Base-by-base conservation (phyloP, 2,329 filamentous ascomycete genomes). In the Alternaria brassicicola region DNA sequence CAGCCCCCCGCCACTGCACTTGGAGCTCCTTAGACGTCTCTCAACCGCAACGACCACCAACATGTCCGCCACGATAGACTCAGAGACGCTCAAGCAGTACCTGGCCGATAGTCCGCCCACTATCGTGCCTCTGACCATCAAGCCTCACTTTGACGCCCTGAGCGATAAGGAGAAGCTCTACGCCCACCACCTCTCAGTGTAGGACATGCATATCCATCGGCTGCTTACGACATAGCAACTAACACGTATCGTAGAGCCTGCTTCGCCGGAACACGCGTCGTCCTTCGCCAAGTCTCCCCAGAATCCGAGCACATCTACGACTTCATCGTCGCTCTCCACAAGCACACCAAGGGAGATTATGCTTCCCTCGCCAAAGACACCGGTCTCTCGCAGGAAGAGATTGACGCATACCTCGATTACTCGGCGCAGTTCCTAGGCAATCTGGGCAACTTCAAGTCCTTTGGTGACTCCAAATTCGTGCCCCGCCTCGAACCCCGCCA, bases 71-170 rank as follows among this genome's bases (percentile, higher is more conserved):
- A 68, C 68, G 42, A 82, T 83, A 72, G 80, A 82, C 61, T 70
- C 74, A 8, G 73, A 78, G 35, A 76, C 76, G 6, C 75, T 82
- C 39, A 80, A 81, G 76, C 90, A 96, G 75, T 97, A 96, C 78
- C 85, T 96, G 61, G 93, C 95, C 45, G 95, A 99, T 78, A 89
- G 89, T 64, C 95, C 95, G 43, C 95, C 95, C 1, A 90, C 89
- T 47, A 87, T 97, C 55, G 94, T 97, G 58, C 88, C 89, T 46
- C 86, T 99, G 48, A 89, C 92, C 76, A 95, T 98, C 76, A 92
- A 92, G 80, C 91, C 92, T 75, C 94, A 98, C 79, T 99, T 98
- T 71, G 90, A 94, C 54, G 87, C 88, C 33, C 79, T 95, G 61
- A 84, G 80, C 52, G 86, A 91, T 70, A 83, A 90, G 75, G 87